These are phyloP conservation scores for Cryphonectria naterciae DNA, from an alignment of 2,329 filamentous ascomycete species.

Conservation along the genomic window DNA sequence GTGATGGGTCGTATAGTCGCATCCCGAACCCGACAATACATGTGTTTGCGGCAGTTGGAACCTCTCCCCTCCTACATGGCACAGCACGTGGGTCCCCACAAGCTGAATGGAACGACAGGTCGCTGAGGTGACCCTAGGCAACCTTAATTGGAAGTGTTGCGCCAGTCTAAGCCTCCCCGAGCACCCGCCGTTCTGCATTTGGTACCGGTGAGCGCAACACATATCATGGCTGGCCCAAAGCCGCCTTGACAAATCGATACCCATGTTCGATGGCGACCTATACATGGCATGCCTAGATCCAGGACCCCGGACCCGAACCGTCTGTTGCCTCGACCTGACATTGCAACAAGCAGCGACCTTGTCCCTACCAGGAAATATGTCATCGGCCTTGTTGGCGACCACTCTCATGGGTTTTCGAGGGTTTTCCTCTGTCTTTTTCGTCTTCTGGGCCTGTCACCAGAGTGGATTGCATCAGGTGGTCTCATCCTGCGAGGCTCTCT, in stretches of 20 bases:
- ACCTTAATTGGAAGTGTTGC: conserved; percentile 9
- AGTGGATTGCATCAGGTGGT: conserved; percentile 12
- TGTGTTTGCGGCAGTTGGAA: conserved; percentile 6
- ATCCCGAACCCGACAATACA: not conserved
- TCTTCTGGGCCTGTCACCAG: conserved; percentile 13
- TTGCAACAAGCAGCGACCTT: not conserved
- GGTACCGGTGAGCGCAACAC: conserved; percentile 6
- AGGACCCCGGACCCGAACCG: not conserved
- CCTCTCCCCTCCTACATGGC: not conserved
- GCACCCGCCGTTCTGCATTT: conserved; percentile 19
- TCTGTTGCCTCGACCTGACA: not conserved
- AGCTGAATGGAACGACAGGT: not conserved
- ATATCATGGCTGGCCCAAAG: not conserved
- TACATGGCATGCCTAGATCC: not conserved
- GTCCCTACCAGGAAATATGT: not conserved
- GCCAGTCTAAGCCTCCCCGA: conserved; percentile 24
- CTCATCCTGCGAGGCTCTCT: conserved; percentile 26
- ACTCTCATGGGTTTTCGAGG: not conserved
- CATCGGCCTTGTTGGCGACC: conserved; percentile 3
- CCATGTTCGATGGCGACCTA: not conserved
- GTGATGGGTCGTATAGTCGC: not conserved
- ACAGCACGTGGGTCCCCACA: conserved; percentile 4
- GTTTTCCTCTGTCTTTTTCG: not conserved
- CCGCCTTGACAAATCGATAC: conserved; percentile 11
- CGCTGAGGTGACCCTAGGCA: conserved; percentile 21